Conservation (phyloP, 2,329 filamentous ascomycete genomes). For the Neofusicoccum umdonicola region DNA sequence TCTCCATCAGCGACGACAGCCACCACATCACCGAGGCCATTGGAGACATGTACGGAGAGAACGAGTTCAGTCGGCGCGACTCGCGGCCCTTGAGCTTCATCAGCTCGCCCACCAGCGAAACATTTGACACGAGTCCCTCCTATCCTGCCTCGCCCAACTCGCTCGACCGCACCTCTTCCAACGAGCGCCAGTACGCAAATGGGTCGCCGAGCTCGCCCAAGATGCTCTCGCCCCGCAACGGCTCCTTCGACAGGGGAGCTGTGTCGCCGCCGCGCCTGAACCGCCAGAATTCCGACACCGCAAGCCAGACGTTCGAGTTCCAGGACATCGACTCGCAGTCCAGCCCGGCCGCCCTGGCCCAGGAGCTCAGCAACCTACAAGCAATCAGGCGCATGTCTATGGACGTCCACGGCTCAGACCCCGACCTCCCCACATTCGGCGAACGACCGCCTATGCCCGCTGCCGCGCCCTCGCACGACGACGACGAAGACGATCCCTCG, state of each 20-base stretch:
- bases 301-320: conserved; percentile 65
- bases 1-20: conserved; percentile 79
- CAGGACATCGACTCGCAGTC: conserved; percentile 89
- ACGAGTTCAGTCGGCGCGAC: conserved; percentile 57
- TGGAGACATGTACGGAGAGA: conserved; percentile 82
- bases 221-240: conserved; percentile 18
- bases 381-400: conserved; percentile 90
- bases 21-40: conserved; percentile 95
- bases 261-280: conserved; percentile 41
- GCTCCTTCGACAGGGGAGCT: conserved; percentile 23
- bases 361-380: conserved; percentile 89
- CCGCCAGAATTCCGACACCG: conserved; percentile 39
- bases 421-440: conserved; percentile 71
- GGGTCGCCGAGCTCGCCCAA: conserved; percentile 18
- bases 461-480: conserved; percentile 64
- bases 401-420: conserved; percentile 72
- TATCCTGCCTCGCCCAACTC: conserved; percentile 25
- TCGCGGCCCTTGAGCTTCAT: conserved; percentile 75
- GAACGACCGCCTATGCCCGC: conserved; percentile 60
- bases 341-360: conserved; percentile 81
- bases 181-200: conserved; percentile 14
- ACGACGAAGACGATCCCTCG: conserved; percentile 82
- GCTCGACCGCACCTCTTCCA: conserved; percentile 25
- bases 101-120: conserved; percentile 54
- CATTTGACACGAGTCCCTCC: conserved; percentile 32